phyloP scores from a whole-genome alignment of 768 basidiomycete species.

The Erythrobasidium yunnanense region DNA sequence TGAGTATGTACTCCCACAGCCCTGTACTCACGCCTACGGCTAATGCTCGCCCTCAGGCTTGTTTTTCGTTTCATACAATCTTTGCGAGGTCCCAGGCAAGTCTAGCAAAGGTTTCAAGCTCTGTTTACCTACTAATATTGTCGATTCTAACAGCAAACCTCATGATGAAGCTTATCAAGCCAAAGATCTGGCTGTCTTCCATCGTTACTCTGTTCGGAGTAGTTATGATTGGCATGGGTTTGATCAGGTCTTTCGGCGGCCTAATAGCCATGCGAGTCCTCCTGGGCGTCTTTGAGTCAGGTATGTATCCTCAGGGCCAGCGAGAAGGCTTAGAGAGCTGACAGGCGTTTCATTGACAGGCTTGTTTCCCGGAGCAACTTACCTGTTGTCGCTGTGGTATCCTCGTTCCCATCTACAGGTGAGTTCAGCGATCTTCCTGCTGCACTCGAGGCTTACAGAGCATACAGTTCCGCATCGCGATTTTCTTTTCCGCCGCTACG shows the following conservation, averaged over 20 bases:
- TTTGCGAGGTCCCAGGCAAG: constrained; percentile 32
- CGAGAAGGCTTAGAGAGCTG: too few species aligned
- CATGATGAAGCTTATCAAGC: constrained; percentile 29
- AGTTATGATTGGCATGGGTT: constrained; percentile 8
- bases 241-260: constrained; percentile 29
- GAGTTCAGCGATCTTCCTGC: too few species aligned
- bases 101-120: too few species aligned
- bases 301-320: too few species aligned
- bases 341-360: not conserved
- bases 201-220: constrained; percentile 30
- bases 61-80: constrained; percentile 7
- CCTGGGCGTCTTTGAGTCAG: constrained; percentile 27
- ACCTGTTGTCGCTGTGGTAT: constrained; percentile 26
- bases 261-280: constrained; percentile 31
- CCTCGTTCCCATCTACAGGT: constrained; percentile 29
- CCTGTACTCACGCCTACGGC: not conserved
- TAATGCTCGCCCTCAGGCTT: not conserved
- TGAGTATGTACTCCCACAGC: constrained; percentile 16
- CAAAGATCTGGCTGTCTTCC: constrained; percentile 31
- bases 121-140: too few species aligned
- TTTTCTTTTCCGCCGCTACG: constrained; percentile 36
- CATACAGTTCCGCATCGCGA: constrained; percentile 34
- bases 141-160: too few species aligned
- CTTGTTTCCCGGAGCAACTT: constrained; percentile 26
- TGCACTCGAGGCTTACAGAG: too few species aligned